Evolutionary conservation across 2,329 filamentous ascomycete species (phyloP), one percentile per base, ranked within the genome.

Genomic region (Trichophyton mentagrophytes): DNA sequence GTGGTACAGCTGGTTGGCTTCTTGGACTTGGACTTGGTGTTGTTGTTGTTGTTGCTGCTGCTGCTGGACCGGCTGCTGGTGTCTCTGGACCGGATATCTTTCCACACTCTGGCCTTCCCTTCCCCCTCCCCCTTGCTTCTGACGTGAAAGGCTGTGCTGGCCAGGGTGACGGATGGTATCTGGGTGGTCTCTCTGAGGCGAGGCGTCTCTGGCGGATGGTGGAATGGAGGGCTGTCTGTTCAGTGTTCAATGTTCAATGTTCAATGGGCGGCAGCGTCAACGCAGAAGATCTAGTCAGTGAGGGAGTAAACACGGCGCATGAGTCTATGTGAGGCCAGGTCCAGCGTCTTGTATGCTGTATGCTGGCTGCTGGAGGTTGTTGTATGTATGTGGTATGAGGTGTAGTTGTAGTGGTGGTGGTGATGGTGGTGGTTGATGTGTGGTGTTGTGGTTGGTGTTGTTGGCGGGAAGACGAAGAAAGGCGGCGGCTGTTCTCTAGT

Each of bases 41-140:
- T 57, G 38, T 27, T 20, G 25, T 46, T 27, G 6, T 7, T 30
- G 27, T 6, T 6, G 27, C 8, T 8, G 27, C 1, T 30, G 27
- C 6, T 30, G 27, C 1, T 30, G 6, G 25, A 27, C 25, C 27
- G 27, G 27, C 27, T 30, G 27, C 27, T 15, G 15, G 22, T 8
- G 36, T 58, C 60, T 49, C 59, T 55, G 22, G 58, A 53, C 42
- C 62, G 42, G 60, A 64, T 64, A 5, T 64, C 61, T 46, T 59
- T 62, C 62, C 62, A 64, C 4, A 64, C 62, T 62, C 62, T 60
- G 36, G 51, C 33, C 58, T 51, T 59, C 57, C 61, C 58, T 59
- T 59, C 62, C 58, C 49, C 61, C 53, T 33, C 38, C 27, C 22
- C 22, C 57, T 46, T 42, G 30, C 17, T 25, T 30, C 40, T 49